Base-by-base conservation (phyloP, 257 asterid genomes). In the Lantana camara region DNA sequence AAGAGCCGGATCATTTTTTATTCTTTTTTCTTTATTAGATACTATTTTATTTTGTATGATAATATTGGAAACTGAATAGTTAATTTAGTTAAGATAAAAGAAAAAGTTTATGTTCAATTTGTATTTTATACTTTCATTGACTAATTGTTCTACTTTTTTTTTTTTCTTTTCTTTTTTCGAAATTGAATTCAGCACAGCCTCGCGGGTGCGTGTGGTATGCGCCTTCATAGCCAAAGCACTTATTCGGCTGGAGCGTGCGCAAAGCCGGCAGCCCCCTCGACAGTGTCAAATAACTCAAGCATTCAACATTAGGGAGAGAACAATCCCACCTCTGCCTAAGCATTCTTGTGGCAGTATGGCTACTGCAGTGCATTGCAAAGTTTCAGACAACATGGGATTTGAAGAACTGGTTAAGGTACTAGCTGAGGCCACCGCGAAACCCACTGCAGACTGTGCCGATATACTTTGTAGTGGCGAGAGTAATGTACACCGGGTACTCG, bases 291-390 rank as follows among this genome's bases (percentile, higher is more conserved):
- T 73, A 0, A 0, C 14, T 1, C 73, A 68, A 9, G 37, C 73
- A 0, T 53, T 73, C 1, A 63, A 73, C 63, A 46, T 76, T 16
- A 12, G 80, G 12, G 67, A 40, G 27, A 69, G 72, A 63, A 66
- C 71, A 0, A 11, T 5, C 37, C 70, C 74, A 1, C 60, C 65
- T 9, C 40, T 55, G 24, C 22, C 63, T 11, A 62, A 57, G 9
- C 64, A 79, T 66, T 69, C 46, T 7, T 72, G 73, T 4, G 78
- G 84, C 12, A 79, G 71, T 37, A 42, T 74, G 9, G 59, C n/a
- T 9, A 0, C 30, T 1, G 54, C 69, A 13, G 34, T 10, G 8
- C 12, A 22, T 10, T 24, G 51, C 49, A 22, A 63, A 11, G 35
- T 41, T 6, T 24, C 14, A 3, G 16, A 40, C 14, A 27, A 41